Evolutionary conservation across 805 yeast species (phyloP).

Genomic region (Huiozyma sinensis): DNA sequence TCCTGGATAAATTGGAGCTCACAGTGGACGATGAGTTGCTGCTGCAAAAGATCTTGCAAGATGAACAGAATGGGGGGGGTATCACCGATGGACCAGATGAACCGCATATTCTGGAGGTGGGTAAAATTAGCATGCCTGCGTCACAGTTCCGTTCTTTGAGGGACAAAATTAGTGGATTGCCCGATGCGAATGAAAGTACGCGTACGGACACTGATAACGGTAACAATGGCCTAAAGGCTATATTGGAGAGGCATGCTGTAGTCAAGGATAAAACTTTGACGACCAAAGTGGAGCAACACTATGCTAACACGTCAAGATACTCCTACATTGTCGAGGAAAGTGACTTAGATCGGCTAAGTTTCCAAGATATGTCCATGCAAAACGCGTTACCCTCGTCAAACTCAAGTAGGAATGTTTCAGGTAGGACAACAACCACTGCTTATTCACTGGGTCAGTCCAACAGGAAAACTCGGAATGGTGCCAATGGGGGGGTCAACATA

Average conservation of each 20-base stretch:
- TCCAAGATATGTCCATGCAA: not conserved
- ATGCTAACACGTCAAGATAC: slow-evolving; percentile 18
- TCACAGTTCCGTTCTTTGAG: slow-evolving; percentile 25
- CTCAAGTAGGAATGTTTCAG: not conserved
- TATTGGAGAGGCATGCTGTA: slow-evolving; percentile 5
- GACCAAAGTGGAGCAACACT: slow-evolving; percentile 22
- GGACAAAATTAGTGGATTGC: not conserved
- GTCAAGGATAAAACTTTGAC: slow-evolving; percentile 11
- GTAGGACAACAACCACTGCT: not conserved
- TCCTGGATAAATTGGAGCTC: slow-evolving; percentile 25
- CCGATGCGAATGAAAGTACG: not conserved
- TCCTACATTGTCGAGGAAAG: slow-evolving; percentile 28
- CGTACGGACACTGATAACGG: not conserved
- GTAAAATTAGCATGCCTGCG: slow-evolving; percentile 23
- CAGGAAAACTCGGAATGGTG: not conserved
- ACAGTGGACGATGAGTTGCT: slow-evolving; percentile 25
- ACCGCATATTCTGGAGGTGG: not conserved
- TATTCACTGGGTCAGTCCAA: not conserved
- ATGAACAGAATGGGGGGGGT: slow-evolving; percentile 6
- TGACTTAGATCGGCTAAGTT: not conserved
- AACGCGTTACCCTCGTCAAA: too few relatives aligned
- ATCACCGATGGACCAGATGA: not conserved
- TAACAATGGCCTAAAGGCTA: slow-evolving; percentile 1
- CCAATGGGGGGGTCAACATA: too few relatives aligned
- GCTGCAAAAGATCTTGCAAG: slow-evolving; percentile 17